These are phyloP conservation scores for Diplogelasinospora grovesii DNA, from an alignment of 495 filamentous ascomycete species.

Conservation along the genomic window DNA sequence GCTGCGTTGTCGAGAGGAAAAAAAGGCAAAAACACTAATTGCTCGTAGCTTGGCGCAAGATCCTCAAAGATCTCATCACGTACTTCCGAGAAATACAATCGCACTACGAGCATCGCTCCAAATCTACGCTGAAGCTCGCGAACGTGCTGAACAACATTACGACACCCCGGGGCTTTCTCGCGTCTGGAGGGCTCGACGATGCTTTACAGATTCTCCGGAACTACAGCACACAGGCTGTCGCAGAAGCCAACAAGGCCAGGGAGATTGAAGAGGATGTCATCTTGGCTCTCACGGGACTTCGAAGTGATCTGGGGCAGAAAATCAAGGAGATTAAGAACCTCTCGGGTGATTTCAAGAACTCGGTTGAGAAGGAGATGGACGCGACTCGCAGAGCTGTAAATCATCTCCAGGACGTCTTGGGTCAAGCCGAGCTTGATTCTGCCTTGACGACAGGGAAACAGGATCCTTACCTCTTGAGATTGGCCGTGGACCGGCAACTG, in stretches of 20 bases:
- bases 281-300: constrained; percentile 71
- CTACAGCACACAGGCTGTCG: constrained; percentile 75
- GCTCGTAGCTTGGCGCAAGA: constrained; percentile 78
- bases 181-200: constrained; percentile 76
- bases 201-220: constrained; percentile 71
- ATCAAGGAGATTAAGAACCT: constrained; percentile 95
- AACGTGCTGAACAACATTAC: constrained; percentile 77
- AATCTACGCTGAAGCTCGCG: constrained; percentile 73
- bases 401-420: constrained; percentile 71
- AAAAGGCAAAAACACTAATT: constrained; percentile 6
- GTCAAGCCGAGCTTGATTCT: constrained; percentile 68
- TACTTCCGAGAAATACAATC: constrained; percentile 92
- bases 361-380: constrained; percentile 74
- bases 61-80: constrained; percentile 87
- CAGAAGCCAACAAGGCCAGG: constrained; percentile 78
- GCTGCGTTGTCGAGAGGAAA: neutral
- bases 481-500: constrained; percentile 80
- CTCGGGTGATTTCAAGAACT: constrained; percentile 90
- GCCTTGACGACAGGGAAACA: constrained; percentile 70
- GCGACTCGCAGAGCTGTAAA: constrained; percentile 63
- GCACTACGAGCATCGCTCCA: constrained; percentile 81
- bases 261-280: constrained; percentile 91
- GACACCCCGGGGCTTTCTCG: constrained; percentile 62
- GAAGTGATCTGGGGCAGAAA: constrained; percentile 87
- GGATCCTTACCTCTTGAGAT: constrained; percentile 80